Evolutionary conservation across 169 alveolate species (phyloP).

Genomic region (Nephromyces sp.): DNA sequence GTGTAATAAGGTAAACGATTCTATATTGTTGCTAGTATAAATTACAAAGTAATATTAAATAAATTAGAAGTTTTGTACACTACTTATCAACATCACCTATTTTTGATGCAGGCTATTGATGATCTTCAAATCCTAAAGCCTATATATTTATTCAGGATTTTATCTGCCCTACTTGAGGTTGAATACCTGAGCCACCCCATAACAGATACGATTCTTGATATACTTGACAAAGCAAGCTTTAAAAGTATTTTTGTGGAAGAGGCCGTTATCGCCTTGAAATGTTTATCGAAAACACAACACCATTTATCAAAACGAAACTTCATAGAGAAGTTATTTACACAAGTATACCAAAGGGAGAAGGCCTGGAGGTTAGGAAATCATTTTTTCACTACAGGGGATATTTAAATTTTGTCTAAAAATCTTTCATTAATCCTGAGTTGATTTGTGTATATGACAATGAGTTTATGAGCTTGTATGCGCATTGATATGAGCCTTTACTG

Average conservation of each 20-base stretch:
- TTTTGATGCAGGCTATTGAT: background rate
- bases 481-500: too few relatives aligned
- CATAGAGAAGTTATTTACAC: too few relatives aligned
- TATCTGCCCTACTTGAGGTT: background rate
- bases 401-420: too few relatives aligned
- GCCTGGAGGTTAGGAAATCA: too few relatives aligned
- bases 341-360: background rate
- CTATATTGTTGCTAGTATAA: background rate
- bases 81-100: background rate
- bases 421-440: too few relatives aligned
- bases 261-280: too few relatives aligned
- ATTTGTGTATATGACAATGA: too few relatives aligned
- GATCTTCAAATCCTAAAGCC: background rate
- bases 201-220: background rate
- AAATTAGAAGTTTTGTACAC: background rate
- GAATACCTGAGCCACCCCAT: background rate
- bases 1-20: background rate
- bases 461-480: too few relatives aligned
- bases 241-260: background rate
- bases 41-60: background rate
- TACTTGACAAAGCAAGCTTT: background rate
- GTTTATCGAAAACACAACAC: too few relatives aligned
- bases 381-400: too few relatives aligned
- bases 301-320: too few relatives aligned
- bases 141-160: background rate